Percentiles rank a stretch among this genome's conserved stretches.
Evolutionary conservation across 208 protist genomes (phyloP).

Genomic region (Herpetomonas samuelpessoai): DNA sequence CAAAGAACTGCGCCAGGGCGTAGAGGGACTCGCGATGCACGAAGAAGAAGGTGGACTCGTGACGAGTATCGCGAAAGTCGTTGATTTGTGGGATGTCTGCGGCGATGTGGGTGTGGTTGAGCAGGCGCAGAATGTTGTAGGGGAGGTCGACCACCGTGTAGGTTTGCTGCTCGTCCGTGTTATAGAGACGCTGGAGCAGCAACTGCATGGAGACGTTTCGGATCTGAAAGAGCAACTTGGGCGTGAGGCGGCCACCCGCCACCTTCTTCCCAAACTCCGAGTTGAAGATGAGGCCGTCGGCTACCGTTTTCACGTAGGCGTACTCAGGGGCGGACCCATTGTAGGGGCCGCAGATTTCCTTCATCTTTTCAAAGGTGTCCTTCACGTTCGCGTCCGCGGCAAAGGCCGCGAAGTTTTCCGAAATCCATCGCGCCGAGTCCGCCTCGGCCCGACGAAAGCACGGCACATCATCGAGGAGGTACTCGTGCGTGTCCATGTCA

Average conservation of each 20-base stretch:
- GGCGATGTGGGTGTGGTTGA: constrained; percentile 47
- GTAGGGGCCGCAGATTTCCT: constrained; percentile 51
- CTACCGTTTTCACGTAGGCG: constrained; percentile 72
- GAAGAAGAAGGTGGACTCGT: constrained; percentile 75
- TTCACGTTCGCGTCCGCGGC: constrained; percentile 37
- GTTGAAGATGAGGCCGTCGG: constrained; percentile 84
- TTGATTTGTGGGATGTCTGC: constrained; percentile 29
- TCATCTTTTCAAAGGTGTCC: constrained; percentile 37
- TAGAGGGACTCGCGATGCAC: constrained; percentile 86
- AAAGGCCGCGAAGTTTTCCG: constrained; percentile 34
- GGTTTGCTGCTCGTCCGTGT: constrained; percentile 83
- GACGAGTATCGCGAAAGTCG: constrained; percentile 64
- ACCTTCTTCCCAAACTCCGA: constrained; percentile 57
- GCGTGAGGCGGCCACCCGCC: constrained; percentile 39
- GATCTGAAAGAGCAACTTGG: constrained; percentile 51
- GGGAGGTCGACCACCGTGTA: constrained; percentile 83
- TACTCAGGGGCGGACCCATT: constrained; percentile 24
- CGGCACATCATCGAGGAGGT: constrained; percentile 81
- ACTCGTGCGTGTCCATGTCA: constrained; percentile 87
- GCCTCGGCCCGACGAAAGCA: constrained; percentile 76
- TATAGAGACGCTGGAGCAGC: constrained; percentile 73
- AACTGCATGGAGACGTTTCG: constrained; percentile 69
- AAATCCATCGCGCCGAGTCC: constrained; percentile 68
- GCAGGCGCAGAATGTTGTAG: constrained; percentile 37
- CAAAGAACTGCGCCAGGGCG: constrained; percentile 80